phyloP scores from a whole-genome alignment of 1,284 basidiomycete species.

The Ganoderma lucidum region DNA sequence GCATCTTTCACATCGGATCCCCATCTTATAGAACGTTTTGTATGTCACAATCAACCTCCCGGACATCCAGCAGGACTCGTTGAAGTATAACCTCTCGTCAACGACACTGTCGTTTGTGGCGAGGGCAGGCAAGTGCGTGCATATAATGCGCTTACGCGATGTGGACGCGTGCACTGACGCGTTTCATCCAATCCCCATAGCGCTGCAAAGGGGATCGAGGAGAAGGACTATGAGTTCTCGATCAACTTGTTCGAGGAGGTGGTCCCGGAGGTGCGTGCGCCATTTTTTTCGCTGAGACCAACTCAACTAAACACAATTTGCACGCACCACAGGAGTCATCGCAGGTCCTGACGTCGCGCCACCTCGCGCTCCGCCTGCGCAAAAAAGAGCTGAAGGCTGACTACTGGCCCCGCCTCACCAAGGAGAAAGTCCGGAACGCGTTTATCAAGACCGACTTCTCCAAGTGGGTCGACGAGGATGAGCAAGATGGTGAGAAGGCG shows the following conservation, averaged over 20 bases:
- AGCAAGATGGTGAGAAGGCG: slow-evolving; percentile 74
- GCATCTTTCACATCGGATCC: slow-evolving; percentile 31
- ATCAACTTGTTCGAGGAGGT: slow-evolving; percentile 81
- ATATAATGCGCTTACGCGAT: neutral
- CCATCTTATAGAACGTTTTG: slow-evolving; percentile 74
- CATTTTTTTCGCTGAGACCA: neutral
- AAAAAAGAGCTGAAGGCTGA: slow-evolving; percentile 83
- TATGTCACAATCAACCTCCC: slow-evolving; percentile 88
- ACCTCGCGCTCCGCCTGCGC: slow-evolving; percentile 72
- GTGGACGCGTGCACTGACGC: slow-evolving; percentile 22
- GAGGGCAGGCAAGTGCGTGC: slow-evolving; percentile 71
- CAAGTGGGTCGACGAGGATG: slow-evolving; percentile 96
- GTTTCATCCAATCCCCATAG: slow-evolving; percentile 40
- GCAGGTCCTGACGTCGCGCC: slow-evolving; percentile 70
- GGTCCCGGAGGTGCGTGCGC: slow-evolving; percentile 66
- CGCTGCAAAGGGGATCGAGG: slow-evolving; percentile 58
- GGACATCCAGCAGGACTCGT: slow-evolving; percentile 70
- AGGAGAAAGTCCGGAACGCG: slow-evolving; percentile 81
- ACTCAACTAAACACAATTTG: neutral
- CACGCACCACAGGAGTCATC: slow-evolving; percentile 63
- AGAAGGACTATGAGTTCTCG: slow-evolving; percentile 75
- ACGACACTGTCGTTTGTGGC: slow-evolving; percentile 77
- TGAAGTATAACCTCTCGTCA: slow-evolving; percentile 71
- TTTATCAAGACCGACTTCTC: slow-evolving; percentile 92
- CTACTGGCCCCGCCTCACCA: slow-evolving; percentile 91